Percentiles rank a stretch among this genome's conserved stretches.
Evolutionary conservation across 2,329 filamentous ascomycete genomes (phyloP).

Genomic region (Pseudocercospora vitis): DNA sequence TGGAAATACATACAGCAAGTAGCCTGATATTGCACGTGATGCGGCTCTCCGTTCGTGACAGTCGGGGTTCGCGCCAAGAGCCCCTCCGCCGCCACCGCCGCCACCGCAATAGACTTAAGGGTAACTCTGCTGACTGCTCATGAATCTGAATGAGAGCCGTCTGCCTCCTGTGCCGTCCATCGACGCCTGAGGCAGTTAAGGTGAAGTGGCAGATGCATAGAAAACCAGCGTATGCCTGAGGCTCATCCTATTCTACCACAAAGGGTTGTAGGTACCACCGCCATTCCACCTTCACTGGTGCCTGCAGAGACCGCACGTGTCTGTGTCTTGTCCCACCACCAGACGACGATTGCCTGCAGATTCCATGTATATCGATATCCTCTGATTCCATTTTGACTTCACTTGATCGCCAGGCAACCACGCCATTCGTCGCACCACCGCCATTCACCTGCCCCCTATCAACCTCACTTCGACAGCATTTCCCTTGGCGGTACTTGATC

Average conservation of each 20-base stretch:
- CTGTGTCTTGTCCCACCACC: neutral
- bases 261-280: slow-evolving; percentile 1
- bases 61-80: neutral
- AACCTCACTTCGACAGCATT: neutral
- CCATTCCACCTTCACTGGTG: neutral
- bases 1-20: no score
- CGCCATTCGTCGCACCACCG: neutral
- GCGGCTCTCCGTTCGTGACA: no score
- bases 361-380: neutral
- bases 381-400: neutral
- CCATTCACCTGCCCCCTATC: neutral
- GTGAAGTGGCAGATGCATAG: no score
- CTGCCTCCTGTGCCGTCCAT: no score
- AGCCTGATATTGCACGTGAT: no score
- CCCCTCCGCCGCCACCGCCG: no score
- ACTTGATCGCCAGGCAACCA: slow-evolving; percentile 12
- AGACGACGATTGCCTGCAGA: neutral
- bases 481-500: neutral
- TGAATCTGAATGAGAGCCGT: no score
- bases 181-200: no score
- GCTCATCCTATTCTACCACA: no score
- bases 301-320: neutral
- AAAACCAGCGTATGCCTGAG: no score
- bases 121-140: neutral
- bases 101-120: neutral